Percentiles rank a stretch among this genome's conserved stretches.
These are phyloP conservation scores for Smithsoniella earleae DNA, from an alignment of 163 green algal species.

Conservation along the genomic window DNA sequence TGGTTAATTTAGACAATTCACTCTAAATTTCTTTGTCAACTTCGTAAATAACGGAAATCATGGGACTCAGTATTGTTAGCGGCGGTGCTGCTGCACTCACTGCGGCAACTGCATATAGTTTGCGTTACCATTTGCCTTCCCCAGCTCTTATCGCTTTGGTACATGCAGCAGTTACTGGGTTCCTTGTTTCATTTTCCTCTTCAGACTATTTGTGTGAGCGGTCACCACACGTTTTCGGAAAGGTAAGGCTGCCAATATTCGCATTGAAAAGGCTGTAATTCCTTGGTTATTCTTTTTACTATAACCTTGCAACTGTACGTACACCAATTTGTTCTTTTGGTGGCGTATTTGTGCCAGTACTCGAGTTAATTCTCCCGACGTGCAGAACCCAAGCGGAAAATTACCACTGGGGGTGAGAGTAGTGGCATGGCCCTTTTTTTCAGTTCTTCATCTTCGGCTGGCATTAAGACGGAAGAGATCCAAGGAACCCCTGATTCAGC, in stretches of 20 bases:
- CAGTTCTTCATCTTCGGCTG: slow-evolving; percentile 8
- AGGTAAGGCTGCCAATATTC: no score
- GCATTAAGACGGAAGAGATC: background rate
- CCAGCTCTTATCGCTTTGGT: slow-evolving; percentile 3
- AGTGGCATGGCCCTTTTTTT: background rate
- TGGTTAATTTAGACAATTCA: no score
- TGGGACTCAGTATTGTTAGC: background rate
- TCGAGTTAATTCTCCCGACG: no score
- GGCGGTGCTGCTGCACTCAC: slow-evolving; percentile 22
- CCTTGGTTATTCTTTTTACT: no score
- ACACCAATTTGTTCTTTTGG: no score
- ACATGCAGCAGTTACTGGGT: slow-evolving; percentile 19
- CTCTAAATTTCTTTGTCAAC: no score
- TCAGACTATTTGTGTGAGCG: slow-evolving; percentile 1
- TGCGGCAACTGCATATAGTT: background rate
- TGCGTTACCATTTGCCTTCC: slow-evolving; percentile 12
- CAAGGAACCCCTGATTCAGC: background rate
- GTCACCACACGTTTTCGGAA: background rate
- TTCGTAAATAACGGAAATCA: background rate
- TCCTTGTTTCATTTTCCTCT: slow-evolving; percentile 16
- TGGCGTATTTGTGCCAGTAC: no score
- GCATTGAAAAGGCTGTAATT: no score
- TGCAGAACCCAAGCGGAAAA: slow-evolving; percentile 9
- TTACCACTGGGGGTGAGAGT: background rate
- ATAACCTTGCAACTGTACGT: no score